These are phyloP conservation scores for Inosperma sp. DNA, from an alignment of 768 basidiomycete genomes.

Conservation along the genomic window DNA sequence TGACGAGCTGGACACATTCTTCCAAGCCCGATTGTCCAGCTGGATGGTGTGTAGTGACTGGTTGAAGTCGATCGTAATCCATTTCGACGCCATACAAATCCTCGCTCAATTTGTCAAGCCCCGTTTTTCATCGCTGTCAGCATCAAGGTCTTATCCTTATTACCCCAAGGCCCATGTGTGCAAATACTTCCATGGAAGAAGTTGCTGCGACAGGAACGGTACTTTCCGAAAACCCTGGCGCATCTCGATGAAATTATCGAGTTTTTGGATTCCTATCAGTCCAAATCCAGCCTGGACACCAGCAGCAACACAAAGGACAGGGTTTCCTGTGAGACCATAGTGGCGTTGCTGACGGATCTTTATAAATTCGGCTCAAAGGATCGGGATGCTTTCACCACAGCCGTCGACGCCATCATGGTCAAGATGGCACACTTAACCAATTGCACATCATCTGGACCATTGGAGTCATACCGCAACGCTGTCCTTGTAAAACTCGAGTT, in stretches of 20 bases:
- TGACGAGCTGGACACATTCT: not conserved
- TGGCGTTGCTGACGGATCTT: not conserved
- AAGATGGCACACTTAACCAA: not conserved
- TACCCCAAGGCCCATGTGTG: not conserved
- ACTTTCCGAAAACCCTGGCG: too few relatives aligned
- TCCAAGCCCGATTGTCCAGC: not conserved
- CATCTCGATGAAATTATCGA: not conserved
- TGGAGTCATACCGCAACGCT: not conserved
- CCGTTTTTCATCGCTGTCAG: not conserved
- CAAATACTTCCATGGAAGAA: not conserved
- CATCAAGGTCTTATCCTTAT: not conserved
- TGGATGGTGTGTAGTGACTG: not conserved
- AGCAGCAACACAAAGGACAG: not conserved
- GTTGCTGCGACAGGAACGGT: not conserved
- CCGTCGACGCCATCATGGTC: not conserved
- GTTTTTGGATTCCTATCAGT: not conserved
- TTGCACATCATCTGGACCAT: not conserved
- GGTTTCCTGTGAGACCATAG: not conserved
- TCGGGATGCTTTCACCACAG: not conserved
- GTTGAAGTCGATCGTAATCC: not conserved
- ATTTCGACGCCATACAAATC: not conserved
- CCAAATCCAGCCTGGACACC: not conserved
- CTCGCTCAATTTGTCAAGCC: not conserved
- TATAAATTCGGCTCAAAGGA: not conserved
- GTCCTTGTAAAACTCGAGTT: not conserved